These are phyloP conservation scores for Dentipellis sp. DNA, from an alignment of 768 basidiomycete species.

Conservation along the genomic window DNA sequence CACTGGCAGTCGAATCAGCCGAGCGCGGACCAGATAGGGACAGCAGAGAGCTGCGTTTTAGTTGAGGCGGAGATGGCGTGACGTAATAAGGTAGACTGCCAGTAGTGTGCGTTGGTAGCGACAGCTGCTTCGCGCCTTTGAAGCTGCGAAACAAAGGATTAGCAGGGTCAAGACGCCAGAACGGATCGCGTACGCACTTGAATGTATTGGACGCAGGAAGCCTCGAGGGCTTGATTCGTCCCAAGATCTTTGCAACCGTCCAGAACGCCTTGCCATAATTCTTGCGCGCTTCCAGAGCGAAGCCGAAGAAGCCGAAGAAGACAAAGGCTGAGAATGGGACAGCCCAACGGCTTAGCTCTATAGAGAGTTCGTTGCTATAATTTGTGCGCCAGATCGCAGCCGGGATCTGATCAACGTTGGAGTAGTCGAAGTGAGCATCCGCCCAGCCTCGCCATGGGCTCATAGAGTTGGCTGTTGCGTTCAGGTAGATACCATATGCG, in stretches of 20 bases:
- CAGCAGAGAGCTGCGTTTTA: no score
- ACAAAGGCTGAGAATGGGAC: conserved; percentile 27
- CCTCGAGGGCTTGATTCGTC: no score
- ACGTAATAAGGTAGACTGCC: no score
- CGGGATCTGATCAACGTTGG: conserved; percentile 28
- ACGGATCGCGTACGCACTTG: no score
- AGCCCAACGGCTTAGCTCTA: conserved; percentile 35
- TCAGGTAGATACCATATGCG: conserved; percentile 19
- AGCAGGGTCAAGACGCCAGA: no score
- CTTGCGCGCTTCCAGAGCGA: conserved; percentile 36
- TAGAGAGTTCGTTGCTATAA: background rate
- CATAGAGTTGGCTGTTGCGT: conserved; percentile 17
- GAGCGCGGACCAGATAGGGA: no score
- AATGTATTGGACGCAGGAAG: no score
- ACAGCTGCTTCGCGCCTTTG: no score
- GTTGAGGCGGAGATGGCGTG: no score
- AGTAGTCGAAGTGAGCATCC: conserved; percentile 40
- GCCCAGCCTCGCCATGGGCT: conserved; percentile 37
- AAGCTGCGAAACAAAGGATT: no score
- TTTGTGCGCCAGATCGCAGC: conserved; percentile 27
- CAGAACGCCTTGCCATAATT: conserved; percentile 23
- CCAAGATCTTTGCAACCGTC: background rate
- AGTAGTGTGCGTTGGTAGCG: no score
- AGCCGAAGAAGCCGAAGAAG: conserved; percentile 47
- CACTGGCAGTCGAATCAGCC: no score